phyloP scores from a whole-genome alignment of 225 moss, liverwort and hornwort genomes.

The Marchantia polymorpha region DNA sequence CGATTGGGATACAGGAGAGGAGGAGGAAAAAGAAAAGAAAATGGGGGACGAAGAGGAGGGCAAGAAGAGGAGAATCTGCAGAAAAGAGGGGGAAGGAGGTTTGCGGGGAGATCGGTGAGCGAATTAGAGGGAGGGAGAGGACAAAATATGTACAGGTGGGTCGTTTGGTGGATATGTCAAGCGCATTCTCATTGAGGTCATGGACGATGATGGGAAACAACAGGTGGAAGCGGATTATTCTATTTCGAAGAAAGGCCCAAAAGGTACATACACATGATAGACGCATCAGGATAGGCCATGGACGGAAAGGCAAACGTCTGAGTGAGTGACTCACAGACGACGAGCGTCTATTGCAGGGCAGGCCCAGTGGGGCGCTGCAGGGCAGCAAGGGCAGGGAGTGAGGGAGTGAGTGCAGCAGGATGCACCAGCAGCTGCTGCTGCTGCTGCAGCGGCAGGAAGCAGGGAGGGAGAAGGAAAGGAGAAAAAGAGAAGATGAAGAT shows the following conservation, averaged over 20 bases:
- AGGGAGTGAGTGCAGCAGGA: no score
- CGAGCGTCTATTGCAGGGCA: neutral
- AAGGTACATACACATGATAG: neutral
- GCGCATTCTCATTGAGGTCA: neutral
- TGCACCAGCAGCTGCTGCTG: no score
- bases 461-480: neutral
- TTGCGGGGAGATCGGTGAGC: no score
- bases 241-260: neutral
- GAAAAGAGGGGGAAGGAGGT: no score
- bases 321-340: constrained; percentile 10
- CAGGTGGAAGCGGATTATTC: neutral
- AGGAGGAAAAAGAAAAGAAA: no score
- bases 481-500: neutral
- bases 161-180: neutral
- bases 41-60: no score
- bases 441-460: neutral
- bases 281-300: constrained; percentile 9
- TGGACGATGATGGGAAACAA: neutral
- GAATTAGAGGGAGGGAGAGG: neutral
- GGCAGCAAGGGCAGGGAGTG: no score
- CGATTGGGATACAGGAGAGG: no score
- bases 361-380: neutral
- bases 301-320: constrained; percentile 5
- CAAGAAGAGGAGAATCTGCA: no score
- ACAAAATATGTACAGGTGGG: constrained; percentile 1